These are phyloP conservation scores for Sphaerosporella brunnea DNA, from an alignment of 495 filamentous ascomycete genomes.

Conservation along the genomic window DNA sequence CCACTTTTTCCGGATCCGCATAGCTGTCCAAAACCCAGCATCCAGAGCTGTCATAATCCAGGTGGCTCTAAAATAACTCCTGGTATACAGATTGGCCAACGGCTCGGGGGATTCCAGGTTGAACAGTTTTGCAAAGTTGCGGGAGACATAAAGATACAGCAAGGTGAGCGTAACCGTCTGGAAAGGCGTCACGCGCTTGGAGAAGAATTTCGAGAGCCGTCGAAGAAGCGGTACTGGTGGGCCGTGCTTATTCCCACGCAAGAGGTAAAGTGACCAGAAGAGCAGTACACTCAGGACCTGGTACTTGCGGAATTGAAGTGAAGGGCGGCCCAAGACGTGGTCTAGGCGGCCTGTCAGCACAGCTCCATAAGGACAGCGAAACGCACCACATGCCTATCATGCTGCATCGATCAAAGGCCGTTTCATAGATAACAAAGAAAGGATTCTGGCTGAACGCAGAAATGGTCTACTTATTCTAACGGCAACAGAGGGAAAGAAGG, in stretches of 20 bases:
- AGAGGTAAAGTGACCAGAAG: slow-evolving; percentile 75
- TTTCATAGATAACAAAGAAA: too few relatives aligned
- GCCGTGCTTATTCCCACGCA: slow-evolving; percentile 71
- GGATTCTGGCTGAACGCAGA: too few relatives aligned
- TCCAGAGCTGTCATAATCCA: slow-evolving; percentile 92
- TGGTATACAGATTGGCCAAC: slow-evolving; percentile 79
- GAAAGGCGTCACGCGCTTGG: slow-evolving; percentile 59
- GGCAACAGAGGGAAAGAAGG: too few relatives aligned
- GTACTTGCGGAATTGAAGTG: slow-evolving; percentile 73
- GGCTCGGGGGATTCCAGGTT: slow-evolving; percentile 87
- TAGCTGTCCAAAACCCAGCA: slow-evolving; percentile 95
- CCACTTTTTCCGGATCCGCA: slow-evolving; percentile 72
- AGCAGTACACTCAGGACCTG: slow-evolving; percentile 74
- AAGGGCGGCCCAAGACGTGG: slow-evolving; percentile 82
- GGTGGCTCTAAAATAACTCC: slow-evolving; percentile 92
- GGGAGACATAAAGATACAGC: slow-evolving; percentile 74
- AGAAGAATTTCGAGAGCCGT: slow-evolving; percentile 50
- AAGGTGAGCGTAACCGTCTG: slow-evolving; percentile 76
- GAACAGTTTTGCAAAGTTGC: slow-evolving; percentile 83
- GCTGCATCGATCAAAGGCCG: too few relatives aligned
- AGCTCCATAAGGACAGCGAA: too few relatives aligned
- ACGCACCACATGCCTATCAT: too few relatives aligned
- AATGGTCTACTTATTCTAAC: too few relatives aligned
- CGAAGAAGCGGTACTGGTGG: slow-evolving; percentile 48
- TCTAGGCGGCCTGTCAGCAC: slow-evolving; percentile 30